Percentiles rank a stretch among this genome's conserved stretches.
These are phyloP conservation scores for Venturia aucupariae DNA, from an alignment of 2,329 filamentous ascomycete species.

Conservation along the genomic window DNA sequence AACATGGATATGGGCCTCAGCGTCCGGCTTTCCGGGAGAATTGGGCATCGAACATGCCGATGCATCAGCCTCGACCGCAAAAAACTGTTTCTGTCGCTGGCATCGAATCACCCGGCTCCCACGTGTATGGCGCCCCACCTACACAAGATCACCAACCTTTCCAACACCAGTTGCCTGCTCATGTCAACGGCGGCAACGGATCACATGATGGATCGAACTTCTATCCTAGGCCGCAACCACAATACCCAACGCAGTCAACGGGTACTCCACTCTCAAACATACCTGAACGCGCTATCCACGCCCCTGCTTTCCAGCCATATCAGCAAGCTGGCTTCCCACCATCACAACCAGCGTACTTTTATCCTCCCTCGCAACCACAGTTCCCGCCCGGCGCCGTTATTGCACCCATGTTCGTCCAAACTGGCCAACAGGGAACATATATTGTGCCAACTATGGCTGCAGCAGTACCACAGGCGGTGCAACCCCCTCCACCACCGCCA, in stretches of 20 bases:
- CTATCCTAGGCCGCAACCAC: conserved; percentile 1
- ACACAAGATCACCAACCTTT: conserved; percentile 66
- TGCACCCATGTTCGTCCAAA: conserved; percentile 50
- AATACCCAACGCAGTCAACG: conserved; percentile 54
- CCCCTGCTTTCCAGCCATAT: conserved; percentile 79
- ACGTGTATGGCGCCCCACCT: conserved; percentile 47
- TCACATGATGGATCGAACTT: background rate
- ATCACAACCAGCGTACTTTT: conserved; percentile 59
- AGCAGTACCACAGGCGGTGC: conserved; percentile 18
- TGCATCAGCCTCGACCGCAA: conserved; percentile 92
- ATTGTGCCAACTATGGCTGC: conserved; percentile 30
- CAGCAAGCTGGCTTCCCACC: conserved; percentile 46
- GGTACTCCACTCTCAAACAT: conserved; percentile 85
- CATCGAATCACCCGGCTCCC: conserved; percentile 70
- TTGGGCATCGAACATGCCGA: conserved; percentile 54
- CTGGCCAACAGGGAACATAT: conserved; percentile 40
- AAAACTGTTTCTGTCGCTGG: conserved; percentile 89
- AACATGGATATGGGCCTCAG: conserved; percentile 44
- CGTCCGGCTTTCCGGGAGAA: conserved; percentile 51
- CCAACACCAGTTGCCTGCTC: conserved; percentile 83
- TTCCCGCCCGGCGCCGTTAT: conserved; percentile 37
- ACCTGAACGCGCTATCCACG: conserved; percentile 84
- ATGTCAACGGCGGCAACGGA: conserved; percentile 37
- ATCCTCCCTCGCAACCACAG: conserved; percentile 37
- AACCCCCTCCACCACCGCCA: conserved; percentile 23